Evolutionary conservation across 2,329 filamentous ascomycete species (phyloP), one percentile per base, ranked within the genome.

Genomic region (Xylaria sp.): DNA sequence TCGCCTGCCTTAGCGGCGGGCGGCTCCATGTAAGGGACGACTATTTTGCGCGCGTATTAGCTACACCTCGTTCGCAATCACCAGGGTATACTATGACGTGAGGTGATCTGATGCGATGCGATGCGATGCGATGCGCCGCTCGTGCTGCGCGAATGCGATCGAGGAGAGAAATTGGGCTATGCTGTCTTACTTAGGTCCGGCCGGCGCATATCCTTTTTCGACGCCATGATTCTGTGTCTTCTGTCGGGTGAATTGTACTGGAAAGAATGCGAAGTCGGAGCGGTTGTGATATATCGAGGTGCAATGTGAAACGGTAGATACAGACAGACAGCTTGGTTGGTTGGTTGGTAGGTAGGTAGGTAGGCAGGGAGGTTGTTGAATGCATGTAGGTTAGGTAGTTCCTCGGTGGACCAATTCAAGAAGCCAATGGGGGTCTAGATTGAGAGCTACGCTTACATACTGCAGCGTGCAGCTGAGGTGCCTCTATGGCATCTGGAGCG

Each of bases 21-120:
- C 71, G 90, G 63, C 51, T 67, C 90, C 78, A 92, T 87, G 78
- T 95, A 97, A 64, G 94, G 94, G 71, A 97, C 91, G 75, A 94
- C 94, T 97, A 21, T 53, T n/a, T 64, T 43, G 49, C 40, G 54
- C 28, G 43, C 17, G 31, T n/a, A n/a, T n/a, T n/a, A n/a, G n/a
- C n/a, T n/a, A n/a, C n/a, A n/a, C n/a, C n/a, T n/a, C n/a, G n/a
- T n/a, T n/a, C n/a, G n/a, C n/a, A n/a, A n/a, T n/a, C n/a, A n/a
- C n/a, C n/a, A n/a, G n/a, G n/a, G n/a, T n/a, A n/a, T n/a, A n/a
- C n/a, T n/a, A n/a, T n/a, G n/a, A n/a, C n/a, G n/a, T n/a, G n/a
- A n/a, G n/a, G n/a, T n/a, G n/a, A n/a, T n/a, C n/a, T n/a, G n/a
- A n/a, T n/a, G 33, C 38, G 4, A 46, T 28, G 23, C 14, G n/a